phyloP scores from a whole-genome alignment of 2,329 filamentous ascomycete species.

The Scedosporium minutisporum region DNA sequence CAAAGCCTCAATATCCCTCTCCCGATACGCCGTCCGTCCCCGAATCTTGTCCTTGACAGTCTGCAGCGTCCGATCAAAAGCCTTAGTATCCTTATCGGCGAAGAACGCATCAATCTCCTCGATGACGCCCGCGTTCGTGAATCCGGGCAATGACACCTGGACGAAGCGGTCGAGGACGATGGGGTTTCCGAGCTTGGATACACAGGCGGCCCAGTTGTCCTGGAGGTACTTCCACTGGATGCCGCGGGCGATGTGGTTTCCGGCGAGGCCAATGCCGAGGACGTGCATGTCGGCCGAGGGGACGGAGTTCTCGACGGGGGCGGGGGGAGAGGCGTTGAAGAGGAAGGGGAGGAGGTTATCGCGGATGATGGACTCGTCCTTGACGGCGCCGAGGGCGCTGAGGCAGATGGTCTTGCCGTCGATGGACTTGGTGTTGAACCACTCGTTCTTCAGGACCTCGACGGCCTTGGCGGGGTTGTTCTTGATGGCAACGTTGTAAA shows the following conservation, averaged over 20 bases:
- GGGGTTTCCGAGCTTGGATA: constrained; percentile 67
- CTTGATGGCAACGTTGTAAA: constrained; percentile 72
- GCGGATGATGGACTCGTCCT: constrained; percentile 57
- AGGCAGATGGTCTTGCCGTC: constrained; percentile 87
- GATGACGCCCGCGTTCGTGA: constrained; percentile 58
- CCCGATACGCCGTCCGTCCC: constrained; percentile 72
- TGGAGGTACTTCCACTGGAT: constrained; percentile 81
- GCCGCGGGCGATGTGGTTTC: constrained; percentile 62
- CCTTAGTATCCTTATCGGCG: constrained; percentile 71
- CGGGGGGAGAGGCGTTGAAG: constrained; percentile 52
- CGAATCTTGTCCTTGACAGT: constrained; percentile 80
- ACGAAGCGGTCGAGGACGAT: constrained; percentile 86
- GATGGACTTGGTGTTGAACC: constrained; percentile 69
- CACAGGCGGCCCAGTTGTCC: constrained; percentile 67
- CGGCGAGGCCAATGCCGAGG: constrained; percentile 61
- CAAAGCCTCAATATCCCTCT: constrained; percentile 62
- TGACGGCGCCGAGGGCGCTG: constrained; percentile 63
- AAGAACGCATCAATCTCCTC: constrained; percentile 81
- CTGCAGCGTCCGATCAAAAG: constrained; percentile 76
- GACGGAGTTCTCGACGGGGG: constrained; percentile 49
- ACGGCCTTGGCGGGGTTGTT: constrained; percentile 59
- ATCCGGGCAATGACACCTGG: constrained; percentile 66
- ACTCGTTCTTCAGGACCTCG: constrained; percentile 74
- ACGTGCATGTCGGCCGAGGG: constrained; percentile 81
- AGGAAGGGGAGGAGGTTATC: constrained; percentile 65